These are phyloP conservation scores for Crithidia brevicula DNA, from an alignment of 208 protist genomes.

Conservation along the genomic window DNA sequence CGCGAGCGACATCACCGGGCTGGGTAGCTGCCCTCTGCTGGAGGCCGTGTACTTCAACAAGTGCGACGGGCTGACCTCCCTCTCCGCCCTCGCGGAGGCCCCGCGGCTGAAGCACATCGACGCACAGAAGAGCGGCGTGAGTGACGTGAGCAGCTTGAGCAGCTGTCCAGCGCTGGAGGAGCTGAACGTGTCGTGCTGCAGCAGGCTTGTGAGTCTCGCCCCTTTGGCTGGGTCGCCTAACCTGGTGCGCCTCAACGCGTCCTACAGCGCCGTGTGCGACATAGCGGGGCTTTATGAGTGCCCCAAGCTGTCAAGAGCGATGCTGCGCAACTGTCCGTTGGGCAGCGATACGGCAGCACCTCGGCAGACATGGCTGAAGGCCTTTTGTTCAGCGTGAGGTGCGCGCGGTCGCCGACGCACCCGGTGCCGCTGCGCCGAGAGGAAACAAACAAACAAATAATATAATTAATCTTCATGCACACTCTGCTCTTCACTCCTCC, in stretches of 20 bases:
- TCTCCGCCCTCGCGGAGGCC: neutral
- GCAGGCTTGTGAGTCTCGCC: neutral
- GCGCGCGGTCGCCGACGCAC: too few species aligned
- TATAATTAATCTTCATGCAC: too few species aligned
- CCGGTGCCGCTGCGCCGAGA: too few species aligned
- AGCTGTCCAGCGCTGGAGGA: conserved; percentile 3
- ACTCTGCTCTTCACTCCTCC: too few species aligned
- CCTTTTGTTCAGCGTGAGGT: neutral
- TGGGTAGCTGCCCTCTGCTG: neutral
- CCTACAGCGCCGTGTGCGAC: conserved; percentile 3
- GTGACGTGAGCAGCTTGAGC: conserved; percentile 3
- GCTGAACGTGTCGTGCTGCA: conserved; percentile 4
- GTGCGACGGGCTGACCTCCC: neutral
- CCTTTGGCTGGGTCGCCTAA: conserved; percentile 1
- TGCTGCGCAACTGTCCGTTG: conserved; percentile 3
- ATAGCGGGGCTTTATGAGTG: neutral
- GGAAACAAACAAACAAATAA: conserved; percentile 1
- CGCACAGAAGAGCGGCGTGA: conserved; percentile 11
- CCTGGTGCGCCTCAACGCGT: conserved; percentile 5
- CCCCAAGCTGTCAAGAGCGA: neutral
- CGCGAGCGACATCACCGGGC: neutral
- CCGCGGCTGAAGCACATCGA: conserved; percentile 5
- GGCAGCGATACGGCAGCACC: neutral
- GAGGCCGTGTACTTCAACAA: conserved; percentile 7
- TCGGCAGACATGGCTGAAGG: neutral